These are phyloP conservation scores for Magnolia sinica DNA, from an alignment of 164 flowering plant species.

Conservation along the genomic window DNA sequence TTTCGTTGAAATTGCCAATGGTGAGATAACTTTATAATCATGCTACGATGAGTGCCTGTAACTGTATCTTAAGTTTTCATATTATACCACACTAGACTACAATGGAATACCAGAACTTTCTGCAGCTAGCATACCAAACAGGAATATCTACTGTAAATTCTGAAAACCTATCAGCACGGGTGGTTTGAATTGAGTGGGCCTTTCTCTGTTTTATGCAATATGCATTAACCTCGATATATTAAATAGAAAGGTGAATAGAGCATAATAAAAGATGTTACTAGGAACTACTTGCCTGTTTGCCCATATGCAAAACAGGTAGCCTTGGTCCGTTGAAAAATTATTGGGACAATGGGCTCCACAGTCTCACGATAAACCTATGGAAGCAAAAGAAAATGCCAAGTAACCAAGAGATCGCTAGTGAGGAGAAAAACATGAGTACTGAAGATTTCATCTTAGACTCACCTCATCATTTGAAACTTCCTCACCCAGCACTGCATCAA, in stretches of 20 bases:
- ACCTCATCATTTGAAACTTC: slow-evolving; percentile 91
- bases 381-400: slow-evolving; percentile 4
- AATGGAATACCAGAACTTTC: no score
- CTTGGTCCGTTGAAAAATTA: slow-evolving; percentile 80
- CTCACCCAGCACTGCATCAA: slow-evolving; percentile 88
- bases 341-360: slow-evolving; percentile 86
- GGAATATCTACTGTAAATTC: not conserved
- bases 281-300: slow-evolving; percentile 66
- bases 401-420: not conserved
- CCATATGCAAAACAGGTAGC: slow-evolving; percentile 99
- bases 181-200: no score
- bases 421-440: not conserved
- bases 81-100: no score
- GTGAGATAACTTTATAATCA: no score
- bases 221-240: not conserved
- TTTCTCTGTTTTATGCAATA: no score
- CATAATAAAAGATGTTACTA: not conserved
- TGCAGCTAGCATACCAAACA: no score
- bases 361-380: slow-evolving; percentile 80
- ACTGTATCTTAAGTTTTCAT: no score
- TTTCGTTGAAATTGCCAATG: no score
- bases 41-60: no score
- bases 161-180: not conserved
- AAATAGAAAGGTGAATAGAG: not conserved
- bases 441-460: slow-evolving; percentile 19